Percentiles rank a stretch among this genome's conserved stretches.
Evolutionary conservation across 305 asterid species (phyloP).

Genomic region (Fraxinus sp.): DNA sequence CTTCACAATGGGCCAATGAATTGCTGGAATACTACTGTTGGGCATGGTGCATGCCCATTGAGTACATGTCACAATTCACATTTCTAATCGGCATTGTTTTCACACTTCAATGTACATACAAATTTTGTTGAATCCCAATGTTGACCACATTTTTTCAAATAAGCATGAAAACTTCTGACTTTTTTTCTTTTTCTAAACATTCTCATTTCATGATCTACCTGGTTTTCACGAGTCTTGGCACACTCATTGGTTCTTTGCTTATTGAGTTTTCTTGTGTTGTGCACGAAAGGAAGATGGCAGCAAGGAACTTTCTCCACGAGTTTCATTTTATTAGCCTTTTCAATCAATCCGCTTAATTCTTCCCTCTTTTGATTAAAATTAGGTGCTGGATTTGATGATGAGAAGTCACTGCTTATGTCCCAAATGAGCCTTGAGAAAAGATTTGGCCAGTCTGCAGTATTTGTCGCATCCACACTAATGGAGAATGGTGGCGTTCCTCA

Average conservation of each 20-base stretch:
- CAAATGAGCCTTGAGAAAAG: constrained; percentile 95
- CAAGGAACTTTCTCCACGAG: not conserved
- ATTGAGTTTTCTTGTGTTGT: not conserved
- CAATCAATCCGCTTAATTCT: constrained; percentile 18
- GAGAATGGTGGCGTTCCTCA: constrained; percentile 99
- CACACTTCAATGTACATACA: not conserved
- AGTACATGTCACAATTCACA: not conserved
- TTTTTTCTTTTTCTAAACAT: not conserved
- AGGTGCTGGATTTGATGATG: constrained; percentile 98
- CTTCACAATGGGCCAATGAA: not conserved
- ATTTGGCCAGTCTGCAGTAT: constrained; percentile 93
- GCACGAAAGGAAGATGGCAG: not conserved
- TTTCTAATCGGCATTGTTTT: not conserved
- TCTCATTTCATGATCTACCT: constrained; percentile 11
- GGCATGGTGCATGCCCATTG: not conserved
- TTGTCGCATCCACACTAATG: constrained; percentile 94
- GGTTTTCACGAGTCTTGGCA: not conserved
- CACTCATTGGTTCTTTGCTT: not conserved
- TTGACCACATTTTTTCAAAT: not conserved
- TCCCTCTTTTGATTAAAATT: constrained; percentile 10
- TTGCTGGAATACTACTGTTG: not conserved
- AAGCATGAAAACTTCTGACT: not conserved
- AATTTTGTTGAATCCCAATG: not conserved
- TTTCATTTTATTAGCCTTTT: not conserved
- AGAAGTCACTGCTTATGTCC: constrained; percentile 84